These are phyloP conservation scores for Kazachstania taianensis DNA, from an alignment of 805 yeast genomes.

Conservation along the genomic window DNA sequence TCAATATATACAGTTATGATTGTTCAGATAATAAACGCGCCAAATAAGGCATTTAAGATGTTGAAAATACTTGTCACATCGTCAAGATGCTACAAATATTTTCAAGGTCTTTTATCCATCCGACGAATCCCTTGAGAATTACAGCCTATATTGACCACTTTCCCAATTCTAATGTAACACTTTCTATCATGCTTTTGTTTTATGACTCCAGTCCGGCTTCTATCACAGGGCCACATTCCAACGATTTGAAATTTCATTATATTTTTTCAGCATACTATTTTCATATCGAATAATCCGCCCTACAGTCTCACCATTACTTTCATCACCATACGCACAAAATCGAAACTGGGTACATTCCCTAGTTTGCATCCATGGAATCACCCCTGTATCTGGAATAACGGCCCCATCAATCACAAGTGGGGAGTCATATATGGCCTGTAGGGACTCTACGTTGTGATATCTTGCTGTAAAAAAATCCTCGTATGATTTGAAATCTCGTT, in stretches of 20 bases:
- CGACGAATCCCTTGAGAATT: too few species aligned
- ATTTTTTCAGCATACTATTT: not conserved
- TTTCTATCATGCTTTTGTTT: too few species aligned
- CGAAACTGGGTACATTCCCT: slow-evolving; percentile 22
- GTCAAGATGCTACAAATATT: too few species aligned
- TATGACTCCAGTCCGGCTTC: too few species aligned
- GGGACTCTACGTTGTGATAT: slow-evolving; percentile 10
- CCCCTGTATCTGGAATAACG: slow-evolving; percentile 16
- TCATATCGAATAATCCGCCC: not conserved
- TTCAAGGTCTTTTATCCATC: too few species aligned
- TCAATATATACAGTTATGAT: too few species aligned
- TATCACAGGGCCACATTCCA: not conserved
- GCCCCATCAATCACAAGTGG: slow-evolving; percentile 19
- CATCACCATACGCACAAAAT: slow-evolving; percentile 19
- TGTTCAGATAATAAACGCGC: too few species aligned
- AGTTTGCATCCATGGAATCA: slow-evolving; percentile 21
- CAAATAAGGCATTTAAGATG: too few species aligned
- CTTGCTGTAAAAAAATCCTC: slow-evolving; percentile 18
- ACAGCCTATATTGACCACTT: too few species aligned
- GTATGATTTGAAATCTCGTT: slow-evolving; percentile 24
- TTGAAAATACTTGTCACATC: too few species aligned
- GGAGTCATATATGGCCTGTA: slow-evolving; percentile 14
- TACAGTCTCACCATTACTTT: not conserved
- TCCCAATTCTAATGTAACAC: too few species aligned
- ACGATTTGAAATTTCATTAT: not conserved